Conservation (phyloP, 192 early-diverging fungal species). For the Jimgerdemannia lactiflua region DNA sequence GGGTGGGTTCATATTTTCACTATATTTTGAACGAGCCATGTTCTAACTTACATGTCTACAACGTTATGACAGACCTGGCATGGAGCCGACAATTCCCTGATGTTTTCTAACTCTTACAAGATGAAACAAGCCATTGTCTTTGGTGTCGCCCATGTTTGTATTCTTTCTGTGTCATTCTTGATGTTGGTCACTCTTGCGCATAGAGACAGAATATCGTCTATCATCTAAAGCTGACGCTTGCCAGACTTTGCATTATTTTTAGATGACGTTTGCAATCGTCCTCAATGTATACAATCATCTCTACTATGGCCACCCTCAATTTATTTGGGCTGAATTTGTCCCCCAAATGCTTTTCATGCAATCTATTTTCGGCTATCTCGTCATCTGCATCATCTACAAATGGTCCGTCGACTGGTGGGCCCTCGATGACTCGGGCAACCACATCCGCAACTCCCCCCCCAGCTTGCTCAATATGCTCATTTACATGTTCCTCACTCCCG, state of each 20-base stretch:
- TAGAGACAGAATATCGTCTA: not conserved
- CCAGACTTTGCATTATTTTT: not conserved
- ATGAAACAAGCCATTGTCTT: slow-evolving; percentile 99
- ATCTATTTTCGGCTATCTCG: slow-evolving; percentile 95
- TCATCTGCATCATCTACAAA: slow-evolving; percentile 90
- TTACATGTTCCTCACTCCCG: slow-evolving; percentile 98
- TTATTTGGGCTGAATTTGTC: slow-evolving; percentile 84
- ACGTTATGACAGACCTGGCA: slow-evolving; percentile 71
- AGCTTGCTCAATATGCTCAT: slow-evolving; percentile 97
- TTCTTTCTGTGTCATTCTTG: too few relatives aligned
- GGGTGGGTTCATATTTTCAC: not conserved
- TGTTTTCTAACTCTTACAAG: slow-evolving; percentile 99
- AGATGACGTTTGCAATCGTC: slow-evolving; percentile 93
- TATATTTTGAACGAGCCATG: not conserved
- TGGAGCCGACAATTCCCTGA: slow-evolving; percentile 85
- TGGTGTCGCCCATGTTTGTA: slow-evolving; percentile 82
- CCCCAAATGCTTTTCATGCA: slow-evolving; percentile 95
- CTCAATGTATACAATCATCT: slow-evolving; percentile 89
- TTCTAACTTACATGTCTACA: not conserved
- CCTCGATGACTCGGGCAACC: slow-evolving; percentile 58
- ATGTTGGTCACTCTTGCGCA: not conserved
- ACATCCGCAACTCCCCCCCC: slow-evolving; percentile 75
- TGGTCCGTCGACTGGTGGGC: slow-evolving; percentile 93
- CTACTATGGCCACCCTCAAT: slow-evolving; percentile 79
- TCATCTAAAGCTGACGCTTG: not conserved